A percentile compares a stretch with the other conserved stretches of the same genome.
Evolutionary conservation across 768 basidiomycete genomes (phyloP).

Genomic region (Podaxis sp.): DNA sequence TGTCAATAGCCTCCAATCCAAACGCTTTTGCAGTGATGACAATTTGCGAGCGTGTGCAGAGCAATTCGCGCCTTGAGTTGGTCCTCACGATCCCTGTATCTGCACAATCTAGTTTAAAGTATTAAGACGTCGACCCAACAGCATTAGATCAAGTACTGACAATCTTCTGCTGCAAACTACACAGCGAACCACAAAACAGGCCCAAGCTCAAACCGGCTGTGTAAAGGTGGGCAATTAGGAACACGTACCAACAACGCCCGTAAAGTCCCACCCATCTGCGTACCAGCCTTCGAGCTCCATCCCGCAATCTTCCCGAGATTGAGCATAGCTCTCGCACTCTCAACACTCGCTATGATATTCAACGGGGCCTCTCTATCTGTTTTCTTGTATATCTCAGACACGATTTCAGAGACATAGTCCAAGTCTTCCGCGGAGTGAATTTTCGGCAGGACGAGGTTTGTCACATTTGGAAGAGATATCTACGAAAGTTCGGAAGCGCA

Average conservation of each 20-base stretch:
- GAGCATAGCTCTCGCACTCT: conserved; percentile 75
- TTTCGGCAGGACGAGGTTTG: conserved; percentile 83
- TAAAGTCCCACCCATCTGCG: conserved; percentile 50
- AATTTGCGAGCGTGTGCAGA: conserved; percentile 82
- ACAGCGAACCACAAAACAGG: neutral
- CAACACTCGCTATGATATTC: conserved; percentile 77
- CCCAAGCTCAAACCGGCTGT: neutral
- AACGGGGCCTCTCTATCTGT: conserved; percentile 34
- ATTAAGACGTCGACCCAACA: neutral
- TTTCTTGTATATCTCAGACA: conserved; percentile 34
- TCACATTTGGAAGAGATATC: conserved; percentile 42
- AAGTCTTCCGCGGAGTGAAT: conserved; percentile 71
- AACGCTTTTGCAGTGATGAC: conserved; percentile 84
- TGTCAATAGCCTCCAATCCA: conserved; percentile 83
- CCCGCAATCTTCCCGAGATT: conserved; percentile 68
- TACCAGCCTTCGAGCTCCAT: conserved; percentile 58
- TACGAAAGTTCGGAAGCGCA: too few relatives aligned
- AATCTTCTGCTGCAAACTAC: conserved; percentile 95
- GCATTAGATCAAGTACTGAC: conserved; percentile 39
- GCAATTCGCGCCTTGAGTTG: conserved; percentile 68
- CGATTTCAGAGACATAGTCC: conserved; percentile 52
- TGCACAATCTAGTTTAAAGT: conserved; percentile 67
- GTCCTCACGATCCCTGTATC: conserved; percentile 84
- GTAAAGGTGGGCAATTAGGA: neutral
- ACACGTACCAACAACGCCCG: conserved; percentile 64